phyloP scores from a whole-genome alignment of 768 basidiomycete genomes.

The Candolleomyces eurysporus region DNA sequence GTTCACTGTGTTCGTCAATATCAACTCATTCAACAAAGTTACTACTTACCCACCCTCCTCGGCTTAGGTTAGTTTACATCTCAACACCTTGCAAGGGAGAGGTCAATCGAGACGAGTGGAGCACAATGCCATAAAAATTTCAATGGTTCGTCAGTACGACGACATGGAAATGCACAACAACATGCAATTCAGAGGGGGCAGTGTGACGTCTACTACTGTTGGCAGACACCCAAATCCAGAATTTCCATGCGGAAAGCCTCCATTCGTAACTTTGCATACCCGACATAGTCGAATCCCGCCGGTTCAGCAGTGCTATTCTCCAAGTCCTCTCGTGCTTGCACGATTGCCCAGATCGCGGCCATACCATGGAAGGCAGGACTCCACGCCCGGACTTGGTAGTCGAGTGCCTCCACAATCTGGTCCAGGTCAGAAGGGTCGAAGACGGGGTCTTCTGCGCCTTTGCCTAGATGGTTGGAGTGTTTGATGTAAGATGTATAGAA shows the following conservation, averaged over 20 bases:
- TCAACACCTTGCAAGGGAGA: too few relatives aligned
- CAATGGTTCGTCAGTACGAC: too few relatives aligned
- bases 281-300: constrained; percentile 90
- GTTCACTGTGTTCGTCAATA: too few relatives aligned
- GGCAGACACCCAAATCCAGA: constrained; percentile 38
- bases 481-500: constrained; percentile 85
- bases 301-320: constrained; percentile 54
- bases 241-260: constrained; percentile 59
- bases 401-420: constrained; percentile 55
- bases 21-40: too few relatives aligned
- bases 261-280: constrained; percentile 73
- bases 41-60: too few relatives aligned
- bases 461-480: constrained; percentile 36
- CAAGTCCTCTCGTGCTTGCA: constrained; percentile 81
- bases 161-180: too few relatives aligned
- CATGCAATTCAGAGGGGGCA: too few relatives aligned
- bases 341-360: constrained; percentile 95
- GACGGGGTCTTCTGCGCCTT: constrained; percentile 24
- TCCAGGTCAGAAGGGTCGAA: constrained; percentile 35
- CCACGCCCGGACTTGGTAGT: constrained; percentile 83
- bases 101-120: too few relatives aligned
- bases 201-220: constrained; percentile 28
- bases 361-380: constrained; percentile 86
- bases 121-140: too few relatives aligned
- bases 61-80: background rate